Evolutionary conservation across 805 yeast species (phyloP).

Genomic region (Candida dajiaensis): DNA sequence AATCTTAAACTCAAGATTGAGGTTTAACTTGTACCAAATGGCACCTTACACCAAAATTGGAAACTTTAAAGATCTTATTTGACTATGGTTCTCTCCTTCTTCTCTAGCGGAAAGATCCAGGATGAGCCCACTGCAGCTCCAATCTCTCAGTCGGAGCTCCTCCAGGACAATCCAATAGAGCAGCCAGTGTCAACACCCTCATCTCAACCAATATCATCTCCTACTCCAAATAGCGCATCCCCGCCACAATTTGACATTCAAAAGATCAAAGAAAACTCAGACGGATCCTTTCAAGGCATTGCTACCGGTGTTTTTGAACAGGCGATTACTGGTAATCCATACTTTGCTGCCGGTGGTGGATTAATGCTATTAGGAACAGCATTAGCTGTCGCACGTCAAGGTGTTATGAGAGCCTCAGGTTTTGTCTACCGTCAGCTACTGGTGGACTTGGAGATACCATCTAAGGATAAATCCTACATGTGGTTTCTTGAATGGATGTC

Average conservation of each 20-base stretch:
- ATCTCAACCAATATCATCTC: constrained; percentile 4
- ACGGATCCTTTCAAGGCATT: constrained; percentile 25
- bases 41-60: too few species aligned
- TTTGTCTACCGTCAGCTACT: constrained; percentile 76
- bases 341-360: constrained; percentile 98
- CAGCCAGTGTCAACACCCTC: not conserved
- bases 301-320: constrained; percentile 39
- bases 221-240: constrained; percentile 3
- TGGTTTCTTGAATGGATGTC: constrained; percentile 99
- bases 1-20: not conserved
- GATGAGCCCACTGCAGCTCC: not conserved
- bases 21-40: too few species aligned
- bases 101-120: not conserved
- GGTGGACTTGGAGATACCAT: constrained; percentile 89
- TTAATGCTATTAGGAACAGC: constrained; percentile 92
- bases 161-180: not conserved
- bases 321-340: constrained; percentile 72
- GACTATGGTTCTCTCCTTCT: constrained; percentile 4
- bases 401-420: constrained; percentile 54
- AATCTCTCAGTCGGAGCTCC: not conserved
- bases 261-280: constrained; percentile 15
- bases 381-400: constrained; percentile 70
- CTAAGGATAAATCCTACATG: constrained; percentile 85
- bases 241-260: constrained; percentile 12
- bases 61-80: not conserved